These are phyloP conservation scores for Cyberlindnera mycetangii DNA, from an alignment of 805 yeast genomes.

Conservation along the genomic window DNA sequence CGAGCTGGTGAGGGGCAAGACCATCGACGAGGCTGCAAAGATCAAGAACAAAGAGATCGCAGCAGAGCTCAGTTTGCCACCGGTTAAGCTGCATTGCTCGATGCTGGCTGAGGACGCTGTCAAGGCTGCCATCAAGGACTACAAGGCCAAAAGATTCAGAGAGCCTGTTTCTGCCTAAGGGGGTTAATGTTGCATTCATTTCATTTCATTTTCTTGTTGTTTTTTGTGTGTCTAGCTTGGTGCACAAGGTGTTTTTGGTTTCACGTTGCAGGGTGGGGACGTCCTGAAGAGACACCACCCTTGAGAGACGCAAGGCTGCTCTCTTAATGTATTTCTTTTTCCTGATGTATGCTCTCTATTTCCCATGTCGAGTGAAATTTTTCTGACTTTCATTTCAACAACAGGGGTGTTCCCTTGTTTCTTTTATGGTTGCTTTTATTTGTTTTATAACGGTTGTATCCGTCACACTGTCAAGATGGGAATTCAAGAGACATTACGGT, in stretches of 20 bases:
- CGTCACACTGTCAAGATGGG: too few relatives aligned
- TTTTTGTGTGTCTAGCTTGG: neutral
- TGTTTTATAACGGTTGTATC: slow-evolving; percentile 3
- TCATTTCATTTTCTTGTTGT: neutral
- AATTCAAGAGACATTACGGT: slow-evolving; percentile 2
- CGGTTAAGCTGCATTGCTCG: slow-evolving; percentile 95
- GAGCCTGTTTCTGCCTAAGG: slow-evolving; percentile 12
- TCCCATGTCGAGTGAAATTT: too few relatives aligned
- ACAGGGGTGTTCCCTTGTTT: slow-evolving; percentile 12
- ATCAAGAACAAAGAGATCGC: slow-evolving; percentile 95
- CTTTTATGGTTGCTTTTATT: neutral
- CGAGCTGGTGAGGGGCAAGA: slow-evolving; percentile 91
- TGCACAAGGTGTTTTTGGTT: neutral
- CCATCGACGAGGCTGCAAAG: slow-evolving; percentile 87
- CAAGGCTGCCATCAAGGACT: slow-evolving; percentile 94
- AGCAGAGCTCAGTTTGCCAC: slow-evolving; percentile 90
- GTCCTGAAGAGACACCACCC: neutral
- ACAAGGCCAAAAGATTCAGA: slow-evolving; percentile 70
- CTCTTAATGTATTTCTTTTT: neutral
- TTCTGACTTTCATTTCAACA: neutral
- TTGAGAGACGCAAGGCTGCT: neutral
- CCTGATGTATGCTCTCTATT: too few relatives aligned
- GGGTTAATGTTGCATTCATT: neutral
- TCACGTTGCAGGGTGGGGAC: neutral
- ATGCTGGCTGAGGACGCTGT: slow-evolving; percentile 99